Base-by-base conservation (phyloP, 2,329 filamentous ascomycete genomes). In the Aspergillus neoniger region DNA sequence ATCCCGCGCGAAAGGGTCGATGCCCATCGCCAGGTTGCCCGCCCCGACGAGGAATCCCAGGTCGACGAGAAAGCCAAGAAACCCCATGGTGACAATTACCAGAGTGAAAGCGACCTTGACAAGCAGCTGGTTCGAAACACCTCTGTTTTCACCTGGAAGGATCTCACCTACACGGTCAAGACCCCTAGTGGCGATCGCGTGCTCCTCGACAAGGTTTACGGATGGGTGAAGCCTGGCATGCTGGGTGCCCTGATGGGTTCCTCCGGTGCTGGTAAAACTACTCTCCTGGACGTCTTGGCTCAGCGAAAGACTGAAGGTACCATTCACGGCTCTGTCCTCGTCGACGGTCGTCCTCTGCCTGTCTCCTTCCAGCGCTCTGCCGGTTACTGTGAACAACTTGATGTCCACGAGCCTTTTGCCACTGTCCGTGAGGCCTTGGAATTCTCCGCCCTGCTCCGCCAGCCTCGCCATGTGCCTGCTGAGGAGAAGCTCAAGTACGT, bases 221-320 rank as follows among this genome's bases (percentile, higher is more conserved):
- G 91, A 0, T 93, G 91, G 71, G 90, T 88, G 2, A 92, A 91
- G 69, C 91, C 91, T 0, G 91, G 91, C 8, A 81, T 89, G 62
- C 85, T 95, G 79, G 85, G 91, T 19, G 91, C 91, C 0, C 79
- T 95, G 1, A 90, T 94, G 81, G 91, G 91, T 25, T 88, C 89
- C 1, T 91, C 86, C 1, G 90, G 89, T 30, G 91, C 91, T 5
- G 91, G 91, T 2, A 95, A 95, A 75, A 79, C 76, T 0, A 94
- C 91, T 0, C 80, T 95, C 0, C 79, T 95, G 5, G 91, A 94
- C 72, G 90, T 89, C 0, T 76, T 90, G 2, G 87, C 90, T 0
- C 89, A 92, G 67, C 84, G 91, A 1, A 88, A 91, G 70, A 86
- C 80, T 4, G 80, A 81, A 36, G 87, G 88, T 55, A 82, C 87